A percentile compares a stretch with the other conserved stretches of the same genome.
These are phyloP conservation scores for Kwoniella sp. DNA, from an alignment of 768 basidiomycete species.

Conservation along the genomic window DNA sequence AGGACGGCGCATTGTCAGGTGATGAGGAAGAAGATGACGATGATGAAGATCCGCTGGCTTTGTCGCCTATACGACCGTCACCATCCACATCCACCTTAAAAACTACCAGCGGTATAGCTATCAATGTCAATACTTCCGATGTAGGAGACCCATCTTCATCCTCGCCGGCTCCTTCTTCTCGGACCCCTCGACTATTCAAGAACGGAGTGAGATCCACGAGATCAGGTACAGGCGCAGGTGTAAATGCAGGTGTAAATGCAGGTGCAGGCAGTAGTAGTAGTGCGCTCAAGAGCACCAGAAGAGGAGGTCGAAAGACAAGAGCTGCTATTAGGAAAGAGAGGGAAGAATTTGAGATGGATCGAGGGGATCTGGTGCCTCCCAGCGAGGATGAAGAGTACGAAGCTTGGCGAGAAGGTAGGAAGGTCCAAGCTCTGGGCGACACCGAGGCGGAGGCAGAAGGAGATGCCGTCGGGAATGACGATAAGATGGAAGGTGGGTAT, in stretches of 20 bases:
- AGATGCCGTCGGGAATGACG: too few species aligned
- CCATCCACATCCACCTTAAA: background rate
- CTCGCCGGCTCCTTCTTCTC: background rate
- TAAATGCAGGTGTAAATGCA: background rate
- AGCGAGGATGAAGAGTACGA: constrained; percentile 43
- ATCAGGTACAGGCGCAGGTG: background rate
- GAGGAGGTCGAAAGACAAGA: constrained; percentile 8
- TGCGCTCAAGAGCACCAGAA: background rate
- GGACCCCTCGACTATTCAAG: background rate
- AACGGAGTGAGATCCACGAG: too few species aligned
- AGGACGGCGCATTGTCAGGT: background rate
- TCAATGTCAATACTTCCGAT: too few species aligned
- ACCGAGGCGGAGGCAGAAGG: background rate
- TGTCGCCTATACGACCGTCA: background rate
- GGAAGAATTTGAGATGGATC: constrained; percentile 8
- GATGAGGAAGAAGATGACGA: background rate
- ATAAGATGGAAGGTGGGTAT: background rate
- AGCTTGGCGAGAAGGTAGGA: constrained; percentile 22
- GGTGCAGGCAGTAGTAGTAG: background rate
- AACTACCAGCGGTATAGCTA: too few species aligned
- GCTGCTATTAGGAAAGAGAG: constrained; percentile 17
- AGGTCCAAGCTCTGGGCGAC: background rate
- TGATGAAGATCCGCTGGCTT: background rate
- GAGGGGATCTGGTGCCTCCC: constrained; percentile 38
- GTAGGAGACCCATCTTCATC: too few species aligned